Evolutionary conservation across 768 basidiomycete species (phyloP).

Genomic region (Glaciozyma antarctica): DNA sequence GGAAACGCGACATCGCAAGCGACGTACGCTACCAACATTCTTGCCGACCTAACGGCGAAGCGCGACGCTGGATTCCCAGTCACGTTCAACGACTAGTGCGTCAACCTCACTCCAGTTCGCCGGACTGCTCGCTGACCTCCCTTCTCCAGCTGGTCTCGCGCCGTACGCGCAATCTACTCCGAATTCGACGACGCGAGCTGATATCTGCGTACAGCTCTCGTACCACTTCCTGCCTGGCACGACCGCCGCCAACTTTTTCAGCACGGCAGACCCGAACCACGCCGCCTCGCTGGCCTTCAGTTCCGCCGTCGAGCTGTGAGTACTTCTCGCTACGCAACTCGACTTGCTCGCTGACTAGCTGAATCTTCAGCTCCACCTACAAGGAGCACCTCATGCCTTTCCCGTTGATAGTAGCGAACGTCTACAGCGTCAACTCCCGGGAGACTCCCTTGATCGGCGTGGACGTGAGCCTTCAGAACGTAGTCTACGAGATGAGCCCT

Average conservation of each 20-base stretch:
- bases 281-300: constrained; percentile 50
- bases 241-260: constrained; percentile 52
- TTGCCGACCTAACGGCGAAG: constrained; percentile 15
- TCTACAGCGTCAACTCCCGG: not conserved
- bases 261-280: constrained; percentile 49
- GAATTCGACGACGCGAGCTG: not conserved
- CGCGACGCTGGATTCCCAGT: constrained; percentile 18
- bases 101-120: not conserved
- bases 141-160: not conserved
- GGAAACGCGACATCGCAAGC: too few relatives aligned
- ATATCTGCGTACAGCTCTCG: constrained; percentile 51
- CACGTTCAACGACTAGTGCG: constrained; percentile 36
- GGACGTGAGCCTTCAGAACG: constrained; percentile 13
- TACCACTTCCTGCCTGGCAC: constrained; percentile 59
- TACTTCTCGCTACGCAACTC: not conserved
- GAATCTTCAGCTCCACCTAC: constrained; percentile 46
- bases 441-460: not conserved
- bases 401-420: constrained; percentile 53
- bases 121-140: not conserved
- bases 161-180: not conserved
- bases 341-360: not conserved
- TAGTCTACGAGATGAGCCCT: constrained; percentile 26
- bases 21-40: constrained; percentile 10
- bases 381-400: constrained; percentile 50
- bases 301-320: not conserved